Evolutionary conservation across 768 basidiomycete species (phyloP).

Genomic region (Mycena capillaripes): DNA sequence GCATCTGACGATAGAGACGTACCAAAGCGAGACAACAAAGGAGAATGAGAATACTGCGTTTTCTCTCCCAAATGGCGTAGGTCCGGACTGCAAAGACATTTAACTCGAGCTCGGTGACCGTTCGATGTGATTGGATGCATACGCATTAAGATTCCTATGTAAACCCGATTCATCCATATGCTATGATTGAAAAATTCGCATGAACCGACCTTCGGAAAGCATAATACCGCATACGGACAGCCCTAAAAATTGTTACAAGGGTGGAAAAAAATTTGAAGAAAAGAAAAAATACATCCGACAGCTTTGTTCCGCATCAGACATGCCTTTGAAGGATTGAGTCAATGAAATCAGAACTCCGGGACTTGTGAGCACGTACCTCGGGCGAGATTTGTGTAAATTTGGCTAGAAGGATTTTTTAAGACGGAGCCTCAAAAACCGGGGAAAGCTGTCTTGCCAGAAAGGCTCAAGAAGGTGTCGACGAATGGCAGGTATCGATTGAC

Average conservation of each 20-base stretch:
- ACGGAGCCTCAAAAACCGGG: not conserved
- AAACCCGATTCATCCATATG: not conserved
- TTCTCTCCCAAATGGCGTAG: constrained; percentile 60
- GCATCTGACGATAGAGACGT: constrained; percentile 7
- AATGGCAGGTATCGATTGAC: constrained; percentile 51
- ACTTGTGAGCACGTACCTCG: constrained; percentile 14
- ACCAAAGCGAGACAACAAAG: constrained; percentile 45
- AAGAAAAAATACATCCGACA: constrained; percentile 19
- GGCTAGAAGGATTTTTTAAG: constrained; percentile 1
- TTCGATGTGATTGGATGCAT: too few species aligned
- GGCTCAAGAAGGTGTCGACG: constrained; percentile 44
- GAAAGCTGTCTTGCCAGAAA: constrained; percentile 27
- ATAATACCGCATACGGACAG: constrained; percentile 54
- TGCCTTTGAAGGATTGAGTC: not conserved
- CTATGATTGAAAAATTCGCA: not conserved
- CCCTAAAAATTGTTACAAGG: constrained; percentile 45
- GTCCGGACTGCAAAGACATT: too few species aligned
- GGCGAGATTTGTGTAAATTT: constrained; percentile 30
- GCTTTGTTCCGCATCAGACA: constrained; percentile 26
- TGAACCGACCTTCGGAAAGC: constrained; percentile 50
- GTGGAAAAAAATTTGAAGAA: not conserved
- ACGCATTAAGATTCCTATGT: constrained; percentile 53
- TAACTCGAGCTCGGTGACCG: too few species aligned
- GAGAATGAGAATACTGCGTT: constrained; percentile 48
- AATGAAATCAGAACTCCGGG: not conserved